Evolutionary conservation across 169 alveolate genomes (phyloP).

Genomic region (Plasmodium yoelii): DNA sequence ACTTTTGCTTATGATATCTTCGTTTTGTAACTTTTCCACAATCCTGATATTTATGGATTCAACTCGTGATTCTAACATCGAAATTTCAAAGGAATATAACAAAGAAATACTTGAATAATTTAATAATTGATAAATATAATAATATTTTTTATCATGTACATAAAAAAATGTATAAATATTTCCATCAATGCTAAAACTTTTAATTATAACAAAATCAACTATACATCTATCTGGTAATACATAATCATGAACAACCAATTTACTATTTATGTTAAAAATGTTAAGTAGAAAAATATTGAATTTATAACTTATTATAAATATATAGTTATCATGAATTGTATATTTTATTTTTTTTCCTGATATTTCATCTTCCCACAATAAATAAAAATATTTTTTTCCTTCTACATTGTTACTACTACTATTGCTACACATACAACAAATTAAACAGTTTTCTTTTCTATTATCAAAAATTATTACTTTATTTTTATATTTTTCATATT

Average conservation of each 20-base stretch:
- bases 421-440: slow-evolving; percentile 18
- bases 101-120: slow-evolving; percentile 18
- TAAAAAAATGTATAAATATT: slow-evolving; percentile 35
- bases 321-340: background rate
- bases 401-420: background rate
- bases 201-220: slow-evolving; percentile 26
- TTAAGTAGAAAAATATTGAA: slow-evolving; percentile 5
- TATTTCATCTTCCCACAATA: slow-evolving; percentile 59
- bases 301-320: slow-evolving; percentile 29
- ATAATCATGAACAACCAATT: slow-evolving; percentile 6
- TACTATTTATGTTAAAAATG: slow-evolving; percentile 37
- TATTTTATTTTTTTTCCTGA: slow-evolving; percentile 21
- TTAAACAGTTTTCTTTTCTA: slow-evolving; percentile 24
- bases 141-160: slow-evolving; percentile 1
- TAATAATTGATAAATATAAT: slow-evolving; percentile 31
- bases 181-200: background rate
- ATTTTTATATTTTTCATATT: slow-evolving; percentile 25
- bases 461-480: slow-evolving; percentile 35
- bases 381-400: background rate
- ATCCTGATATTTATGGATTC: slow-evolving; percentile 27
- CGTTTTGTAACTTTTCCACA: slow-evolving; percentile 10
- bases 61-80: slow-evolving; percentile 7
- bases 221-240: slow-evolving; percentile 9
- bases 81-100: slow-evolving; percentile 12
- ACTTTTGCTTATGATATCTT: background rate